Percentiles rank a stretch among this genome's conserved stretches.
Evolutionary conservation across 306 rosid genomes (phyloP).

Genomic region (Prosopis cineraria): DNA sequence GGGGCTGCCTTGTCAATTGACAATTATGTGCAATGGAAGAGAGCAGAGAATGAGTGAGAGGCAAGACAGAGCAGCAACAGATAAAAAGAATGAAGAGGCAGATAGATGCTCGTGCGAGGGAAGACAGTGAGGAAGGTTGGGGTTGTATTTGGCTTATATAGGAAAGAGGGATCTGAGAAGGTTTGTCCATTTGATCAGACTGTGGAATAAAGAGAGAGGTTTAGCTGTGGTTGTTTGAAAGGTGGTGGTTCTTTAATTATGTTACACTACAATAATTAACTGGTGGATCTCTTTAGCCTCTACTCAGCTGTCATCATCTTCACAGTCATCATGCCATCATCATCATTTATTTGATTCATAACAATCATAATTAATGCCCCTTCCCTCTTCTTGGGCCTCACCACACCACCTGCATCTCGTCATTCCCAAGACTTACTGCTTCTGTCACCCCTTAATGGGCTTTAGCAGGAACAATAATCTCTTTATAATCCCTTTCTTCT

Average conservation of each 20-base stretch:
- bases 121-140: not conserved
- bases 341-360: not conserved
- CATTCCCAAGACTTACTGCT: not conserved
- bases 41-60: not conserved
- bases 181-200: not conserved
- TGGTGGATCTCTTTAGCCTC: not conserved
- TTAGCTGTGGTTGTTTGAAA: conserved; percentile 5
- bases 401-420: not conserved
- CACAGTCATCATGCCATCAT: not conserved
- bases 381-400: not conserved
- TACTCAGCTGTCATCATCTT: not conserved
- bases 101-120: too few relatives aligned
- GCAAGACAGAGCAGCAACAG: not conserved
- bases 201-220: not conserved
- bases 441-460: not conserved
- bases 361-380: not conserved
- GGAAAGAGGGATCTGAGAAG: not conserved
- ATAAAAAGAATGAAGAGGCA: too few relatives aligned
- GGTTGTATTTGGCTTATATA: not conserved
- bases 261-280: not conserved
- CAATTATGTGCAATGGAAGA: not conserved
- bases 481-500: not conserved
- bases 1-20: not conserved
- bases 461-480: not conserved
- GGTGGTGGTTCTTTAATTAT: not conserved